These are phyloP conservation scores for Annulohypoxylon moriforme DNA, from an alignment of 495 filamentous ascomycete genomes.

Conservation along the genomic window DNA sequence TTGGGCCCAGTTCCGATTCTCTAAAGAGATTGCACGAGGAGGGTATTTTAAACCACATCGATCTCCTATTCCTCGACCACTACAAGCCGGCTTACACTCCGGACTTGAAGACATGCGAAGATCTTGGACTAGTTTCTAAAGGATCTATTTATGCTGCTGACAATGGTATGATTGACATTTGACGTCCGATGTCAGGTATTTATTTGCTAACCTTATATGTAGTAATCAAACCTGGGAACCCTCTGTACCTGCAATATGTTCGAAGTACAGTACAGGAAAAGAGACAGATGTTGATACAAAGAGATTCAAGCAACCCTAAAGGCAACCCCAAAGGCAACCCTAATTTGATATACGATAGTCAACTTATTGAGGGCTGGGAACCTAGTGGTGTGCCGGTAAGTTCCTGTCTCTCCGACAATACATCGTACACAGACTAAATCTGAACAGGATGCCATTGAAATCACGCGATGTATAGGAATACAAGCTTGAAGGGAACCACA, in stretches of 20 bases:
- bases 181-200: neutral
- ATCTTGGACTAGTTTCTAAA: conserved; percentile 67
- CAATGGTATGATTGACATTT: conserved; percentile 58
- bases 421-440: conserved; percentile 21
- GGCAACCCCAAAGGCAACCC: conserved; percentile 74
- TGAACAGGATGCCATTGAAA: conserved; percentile 75
- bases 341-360: conserved; percentile 74
- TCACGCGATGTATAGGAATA: conserved; percentile 69
- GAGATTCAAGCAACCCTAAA: conserved; percentile 51
- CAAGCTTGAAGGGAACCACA: conserved; percentile 30
- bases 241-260: conserved; percentile 77
- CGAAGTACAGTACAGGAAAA: conserved; percentile 65
- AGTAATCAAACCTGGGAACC: conserved; percentile 76
- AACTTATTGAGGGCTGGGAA: conserved; percentile 72
- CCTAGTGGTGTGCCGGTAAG: conserved; percentile 70
- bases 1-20: conserved; percentile 71
- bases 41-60: conserved; percentile 66
- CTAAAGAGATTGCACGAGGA: conserved; percentile 64
- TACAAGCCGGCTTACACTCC: conserved; percentile 76
- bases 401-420: neutral
- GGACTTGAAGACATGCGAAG: conserved; percentile 79
- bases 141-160: conserved; percentile 76
- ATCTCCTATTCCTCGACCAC: conserved; percentile 80
- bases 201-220: neutral
- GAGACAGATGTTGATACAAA: conserved; percentile 49